Base-by-base conservation (phyloP, 1,284 basidiomycete species). In the Apiotrichum siamense region DNA sequence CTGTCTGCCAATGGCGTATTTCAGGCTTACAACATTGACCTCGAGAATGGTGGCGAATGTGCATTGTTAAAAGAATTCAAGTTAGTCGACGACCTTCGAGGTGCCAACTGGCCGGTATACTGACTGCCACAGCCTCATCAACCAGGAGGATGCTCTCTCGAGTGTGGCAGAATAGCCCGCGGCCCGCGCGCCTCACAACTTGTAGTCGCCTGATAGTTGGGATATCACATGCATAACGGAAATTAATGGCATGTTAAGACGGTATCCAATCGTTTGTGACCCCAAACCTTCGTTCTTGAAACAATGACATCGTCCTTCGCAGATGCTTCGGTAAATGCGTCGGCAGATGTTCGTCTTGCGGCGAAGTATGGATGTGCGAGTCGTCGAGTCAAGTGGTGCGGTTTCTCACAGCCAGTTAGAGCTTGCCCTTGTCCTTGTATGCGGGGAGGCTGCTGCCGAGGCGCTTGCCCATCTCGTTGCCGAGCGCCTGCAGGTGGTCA, bases 1-100 rank as follows among this genome's bases (percentile, higher is more conserved):
- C 84, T 97, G 46, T 92, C 91, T 0, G 88, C 88, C 0, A 92
- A 97, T 59, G 94, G 94, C 0, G 87, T 90, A 62, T 96, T 97
- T 70, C 97, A 97, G 69, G 84, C 86, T 9, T 98, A 98, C 74
- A 88, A 81, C 64, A 94, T 99, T 65, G 94, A 99, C 73, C 76
- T 98, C 49, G 93, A 98, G 73, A 85, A 87, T 47, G 96, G 96
- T 11, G 96, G 94, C 4, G 94, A 98, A 72, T 97, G 96, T 64
- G 81, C 86, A 9, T 73, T 99, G 61, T 86, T 90, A 80, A 96
- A 96, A 76, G 91, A 94, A 72, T 94, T 92, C 67, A 87, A 73
- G 77, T 78, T 52, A 63, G 76, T 65, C 3, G 12, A 17, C 9
- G 5, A n/a, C n/a, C n/a, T n/a, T n/a, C n/a, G n/a, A n/a, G n/a